A percentile compares a stretch with the other conserved stretches of the same genome.
phyloP scores from a whole-genome alignment of 164 flowering plant species.

The Saururus chinensis region DNA sequence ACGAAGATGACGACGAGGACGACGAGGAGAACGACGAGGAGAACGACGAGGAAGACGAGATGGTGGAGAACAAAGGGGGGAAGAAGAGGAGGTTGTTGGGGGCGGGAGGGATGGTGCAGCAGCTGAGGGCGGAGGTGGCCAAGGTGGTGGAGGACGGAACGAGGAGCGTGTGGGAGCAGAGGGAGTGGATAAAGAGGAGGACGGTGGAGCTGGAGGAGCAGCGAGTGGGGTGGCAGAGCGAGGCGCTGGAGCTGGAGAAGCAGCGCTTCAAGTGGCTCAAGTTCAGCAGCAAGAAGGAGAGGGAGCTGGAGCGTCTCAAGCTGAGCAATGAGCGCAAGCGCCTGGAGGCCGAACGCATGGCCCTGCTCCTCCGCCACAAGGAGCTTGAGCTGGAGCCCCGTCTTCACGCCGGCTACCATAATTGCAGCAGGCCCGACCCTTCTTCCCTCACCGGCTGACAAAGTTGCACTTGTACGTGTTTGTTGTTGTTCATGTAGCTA shows the following conservation, averaged over 20 bases:
- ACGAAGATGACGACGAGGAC: conserved; percentile 33
- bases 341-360: conserved; percentile 78
- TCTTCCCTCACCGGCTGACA: conserved; percentile 19
- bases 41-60: conserved; percentile 24
- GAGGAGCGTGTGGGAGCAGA: conserved; percentile 55
- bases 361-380: conserved; percentile 54
- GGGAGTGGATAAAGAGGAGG: conserved; percentile 52
- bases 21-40: conserved; percentile 18
- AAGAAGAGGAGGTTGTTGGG: conserved; percentile 8
- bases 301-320: conserved; percentile 83
- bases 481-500: no score
- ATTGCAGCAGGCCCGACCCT: conserved; percentile 23
- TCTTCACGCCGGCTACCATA: conserved; percentile 26
- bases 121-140: conserved; percentile 34
- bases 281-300: conserved; percentile 76
- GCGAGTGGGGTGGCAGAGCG: conserved; percentile 33
- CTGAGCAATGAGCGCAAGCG: conserved; percentile 53
- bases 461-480: no score
- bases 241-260: conserved; percentile 76
- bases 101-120: conserved; percentile 26
- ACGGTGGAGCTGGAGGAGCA: conserved; percentile 62
- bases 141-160: conserved; percentile 41
- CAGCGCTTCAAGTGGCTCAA: conserved; percentile 77
- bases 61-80: conserved; percentile 11
- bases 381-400: conserved; percentile 52